Evolutionary conservation across 176 grass and related monocot genomes (phyloP).

Genomic region (Coix lacrymajobi): DNA sequence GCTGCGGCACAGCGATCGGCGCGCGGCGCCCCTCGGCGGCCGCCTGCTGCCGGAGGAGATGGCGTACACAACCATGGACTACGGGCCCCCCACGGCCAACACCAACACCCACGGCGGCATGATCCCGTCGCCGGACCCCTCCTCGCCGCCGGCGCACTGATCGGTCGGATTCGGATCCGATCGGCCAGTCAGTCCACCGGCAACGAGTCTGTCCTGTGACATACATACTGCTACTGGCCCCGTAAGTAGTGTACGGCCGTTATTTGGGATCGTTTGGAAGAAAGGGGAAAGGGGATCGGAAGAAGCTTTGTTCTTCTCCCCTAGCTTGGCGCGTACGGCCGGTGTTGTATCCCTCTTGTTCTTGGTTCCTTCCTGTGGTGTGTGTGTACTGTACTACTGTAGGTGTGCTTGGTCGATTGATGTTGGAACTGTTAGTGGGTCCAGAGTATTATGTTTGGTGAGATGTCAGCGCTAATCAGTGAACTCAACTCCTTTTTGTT

Average conservation of each 20-base stretch:
- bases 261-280: neutral
- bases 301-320: neutral
- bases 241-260: neutral
- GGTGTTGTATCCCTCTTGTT: neutral
- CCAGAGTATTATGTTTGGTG: neutral
- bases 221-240: too few relatives aligned
- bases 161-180: too few relatives aligned
- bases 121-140: conserved; percentile 5
- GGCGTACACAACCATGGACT: conserved; percentile 45
- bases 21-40: neutral
- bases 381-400: neutral
- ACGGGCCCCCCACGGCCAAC: conserved; percentile 49
- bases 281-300: neutral
- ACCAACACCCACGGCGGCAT: conserved; percentile 50
- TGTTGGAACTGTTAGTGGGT: neutral
- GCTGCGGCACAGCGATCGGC: neutral
- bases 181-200: neutral
- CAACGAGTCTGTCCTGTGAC: too few relatives aligned
- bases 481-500: neutral
- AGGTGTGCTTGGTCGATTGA: neutral
- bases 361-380: neutral
- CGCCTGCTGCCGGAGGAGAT: conserved; percentile 22
- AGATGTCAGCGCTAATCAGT: neutral
- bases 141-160: conserved; percentile 38
- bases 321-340: neutral